These are phyloP conservation scores for Gnomoniopsis sp. DNA, from an alignment of 2,329 filamentous ascomycete species.

Conservation along the genomic window DNA sequence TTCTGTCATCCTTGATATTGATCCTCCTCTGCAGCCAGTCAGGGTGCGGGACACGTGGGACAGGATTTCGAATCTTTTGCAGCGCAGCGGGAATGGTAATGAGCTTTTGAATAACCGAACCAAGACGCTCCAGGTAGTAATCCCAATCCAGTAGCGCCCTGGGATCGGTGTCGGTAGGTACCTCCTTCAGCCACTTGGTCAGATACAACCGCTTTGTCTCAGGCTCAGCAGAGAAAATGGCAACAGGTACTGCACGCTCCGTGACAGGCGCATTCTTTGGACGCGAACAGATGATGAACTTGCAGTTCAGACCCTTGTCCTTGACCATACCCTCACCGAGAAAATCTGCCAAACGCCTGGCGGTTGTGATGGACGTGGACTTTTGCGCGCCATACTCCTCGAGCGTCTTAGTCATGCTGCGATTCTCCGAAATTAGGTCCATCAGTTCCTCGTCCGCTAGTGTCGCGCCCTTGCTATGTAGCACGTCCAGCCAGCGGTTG, in stretches of 20 bases:
- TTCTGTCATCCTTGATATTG: constrained; percentile 90
- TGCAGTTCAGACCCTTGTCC: constrained; percentile 98
- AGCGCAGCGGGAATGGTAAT: constrained; percentile 97
- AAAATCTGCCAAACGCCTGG: constrained; percentile 91
- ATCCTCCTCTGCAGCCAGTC: constrained; percentile 96
- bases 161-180: constrained; percentile 86
- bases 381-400: constrained; percentile 96
- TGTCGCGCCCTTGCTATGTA: constrained; percentile 83
- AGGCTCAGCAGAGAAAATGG: constrained; percentile 94
- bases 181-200: constrained; percentile 93
- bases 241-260: constrained; percentile 88
- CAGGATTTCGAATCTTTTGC: constrained; percentile 91
- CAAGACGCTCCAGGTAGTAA: constrained; percentile 93
- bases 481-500: constrained; percentile 93
- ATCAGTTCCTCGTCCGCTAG: constrained; percentile 96
- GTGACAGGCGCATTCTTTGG: constrained; percentile 90
- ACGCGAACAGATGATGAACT: constrained; percentile 92
- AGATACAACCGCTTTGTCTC: constrained; percentile 84
- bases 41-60: constrained; percentile 87
- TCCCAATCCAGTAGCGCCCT: constrained; percentile 90
- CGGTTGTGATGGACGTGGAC: constrained; percentile 98
- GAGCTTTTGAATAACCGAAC: constrained; percentile 96
- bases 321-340: constrained; percentile 98
- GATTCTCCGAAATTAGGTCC: constrained; percentile 99
- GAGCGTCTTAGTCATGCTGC: constrained; percentile 94